phyloP scores from a whole-genome alignment of 345 rosid species.

The Eucalyptus curtisii region DNA sequence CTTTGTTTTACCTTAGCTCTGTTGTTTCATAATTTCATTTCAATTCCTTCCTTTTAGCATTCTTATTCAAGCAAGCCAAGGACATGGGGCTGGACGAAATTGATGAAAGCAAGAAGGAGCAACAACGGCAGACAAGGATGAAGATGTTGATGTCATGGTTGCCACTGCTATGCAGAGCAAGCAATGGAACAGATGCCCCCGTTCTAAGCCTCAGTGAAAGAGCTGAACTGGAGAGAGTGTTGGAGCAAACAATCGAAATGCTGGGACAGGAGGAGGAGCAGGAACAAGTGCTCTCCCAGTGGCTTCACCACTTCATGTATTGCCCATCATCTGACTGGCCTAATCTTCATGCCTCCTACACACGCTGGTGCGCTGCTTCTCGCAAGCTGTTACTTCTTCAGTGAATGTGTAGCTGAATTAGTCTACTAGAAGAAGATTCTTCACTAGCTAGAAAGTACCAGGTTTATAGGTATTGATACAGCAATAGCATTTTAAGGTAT shows the following conservation, averaged over 20 bases:
- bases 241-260: constrained; percentile 50
- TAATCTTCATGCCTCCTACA: constrained; percentile 47
- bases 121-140: constrained; percentile 28
- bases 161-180: constrained; percentile 64
- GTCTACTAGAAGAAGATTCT: not conserved
- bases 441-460: not conserved
- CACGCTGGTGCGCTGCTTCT: constrained; percentile 64
- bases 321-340: constrained; percentile 85
- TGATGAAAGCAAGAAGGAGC: constrained; percentile 22
- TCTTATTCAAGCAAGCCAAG: constrained; percentile 59
- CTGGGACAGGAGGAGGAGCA: constrained; percentile 43
- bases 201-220: constrained; percentile 37
- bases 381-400: constrained; percentile 32
- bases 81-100: constrained; percentile 17
- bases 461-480: not conserved
- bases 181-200: constrained; percentile 61
- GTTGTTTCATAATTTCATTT: not conserved
- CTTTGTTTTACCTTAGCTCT: not conserved
- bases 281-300: constrained; percentile 64
- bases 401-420: not conserved
- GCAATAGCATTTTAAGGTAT: not conserved
- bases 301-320: constrained; percentile 78
- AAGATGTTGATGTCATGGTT: constrained; percentile 66
- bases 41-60: constrained; percentile 24
- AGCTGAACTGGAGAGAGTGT: constrained; percentile 37